A percentile compares a stretch with the other conserved stretches of the same genome.
These are phyloP conservation scores for Inga leiocalycina DNA, from an alignment of 306 rosid species.

Conservation along the genomic window DNA sequence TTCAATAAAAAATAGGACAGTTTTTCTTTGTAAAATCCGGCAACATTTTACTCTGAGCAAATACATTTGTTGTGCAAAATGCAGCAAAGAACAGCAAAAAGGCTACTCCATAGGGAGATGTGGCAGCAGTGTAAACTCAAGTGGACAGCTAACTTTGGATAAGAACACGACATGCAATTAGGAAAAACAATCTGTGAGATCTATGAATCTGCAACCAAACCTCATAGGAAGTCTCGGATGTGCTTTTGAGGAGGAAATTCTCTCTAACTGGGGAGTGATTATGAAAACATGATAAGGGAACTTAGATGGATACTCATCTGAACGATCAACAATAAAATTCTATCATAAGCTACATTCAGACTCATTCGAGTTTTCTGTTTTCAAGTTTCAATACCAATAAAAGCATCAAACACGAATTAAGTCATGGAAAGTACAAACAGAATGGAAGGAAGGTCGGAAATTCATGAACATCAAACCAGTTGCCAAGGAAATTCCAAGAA, in stretches of 20 bases:
- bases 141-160: not conserved
- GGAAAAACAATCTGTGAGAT: not conserved
- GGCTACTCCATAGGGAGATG: not conserved
- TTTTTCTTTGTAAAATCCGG: not conserved
- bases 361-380: not conserved
- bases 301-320: not conserved
- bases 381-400: conserved; percentile 4
- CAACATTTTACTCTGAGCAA: not conserved
- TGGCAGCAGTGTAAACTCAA: no score
- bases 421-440: not conserved
- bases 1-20: not conserved
- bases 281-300: not conserved
- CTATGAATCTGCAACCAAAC: not conserved
- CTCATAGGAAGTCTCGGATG: not conserved
- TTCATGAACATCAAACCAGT: not conserved
- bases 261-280: not conserved
- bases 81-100: not conserved
- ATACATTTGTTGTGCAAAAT: not conserved
- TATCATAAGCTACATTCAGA: not conserved
- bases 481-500: no score
- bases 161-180: not conserved
- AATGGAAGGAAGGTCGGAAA: not conserved
- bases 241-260: not conserved
- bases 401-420: not conserved
- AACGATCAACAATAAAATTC: not conserved